Evolutionary conservation across 148 eudicot species (phyloP), one percentile per base, ranked within the genome.

Genomic region (Camellia lanceoleosa): DNA sequence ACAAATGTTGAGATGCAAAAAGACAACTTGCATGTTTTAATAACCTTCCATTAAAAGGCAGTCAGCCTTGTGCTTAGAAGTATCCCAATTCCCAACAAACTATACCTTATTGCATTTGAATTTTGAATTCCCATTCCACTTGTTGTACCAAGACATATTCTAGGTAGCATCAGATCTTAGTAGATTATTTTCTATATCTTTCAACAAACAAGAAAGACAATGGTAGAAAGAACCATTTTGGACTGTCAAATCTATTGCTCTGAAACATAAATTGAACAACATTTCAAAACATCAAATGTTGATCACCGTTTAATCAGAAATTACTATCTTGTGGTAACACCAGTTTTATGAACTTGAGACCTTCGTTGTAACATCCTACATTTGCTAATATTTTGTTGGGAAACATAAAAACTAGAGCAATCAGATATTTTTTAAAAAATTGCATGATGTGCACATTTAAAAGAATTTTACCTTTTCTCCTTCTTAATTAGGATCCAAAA

Each of bases 401-500:
- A 9, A 68, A 80, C n/a, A 63, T 41, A 42, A 75, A 56, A 67
- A 44, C 10, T n/a, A 5, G 6, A 49, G 73, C 19, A 65, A 38
- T 52, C 23, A 78, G 20, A 68, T 69, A 41, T 9, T n/a, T n/a
- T 0, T 7, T 49, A 52, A 69, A 47, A 76, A 18, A 65, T 16
- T 19, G 38, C 23, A 56, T 75, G 44, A 43, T n/a, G n/a, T n/a
- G 41, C 56, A 75, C 73, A 65, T 68, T 15, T 23, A 16, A 12
- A 76, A 52, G 41, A 67, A 77, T n/a, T 56, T 75, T 78, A 92
- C 99, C 97, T 95, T 95, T 85, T 95, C 99, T 82, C 99, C 99
- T 86, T 93, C 99, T 84, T 90, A 87, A 88, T 88, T 90, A 66
- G 99, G 94, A 79, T 95, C 99, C 72, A 86, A 78, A 84, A 95